Conservation (phyloP, 768 basidiomycete genomes). For the Tulasnella sp. region DNA sequence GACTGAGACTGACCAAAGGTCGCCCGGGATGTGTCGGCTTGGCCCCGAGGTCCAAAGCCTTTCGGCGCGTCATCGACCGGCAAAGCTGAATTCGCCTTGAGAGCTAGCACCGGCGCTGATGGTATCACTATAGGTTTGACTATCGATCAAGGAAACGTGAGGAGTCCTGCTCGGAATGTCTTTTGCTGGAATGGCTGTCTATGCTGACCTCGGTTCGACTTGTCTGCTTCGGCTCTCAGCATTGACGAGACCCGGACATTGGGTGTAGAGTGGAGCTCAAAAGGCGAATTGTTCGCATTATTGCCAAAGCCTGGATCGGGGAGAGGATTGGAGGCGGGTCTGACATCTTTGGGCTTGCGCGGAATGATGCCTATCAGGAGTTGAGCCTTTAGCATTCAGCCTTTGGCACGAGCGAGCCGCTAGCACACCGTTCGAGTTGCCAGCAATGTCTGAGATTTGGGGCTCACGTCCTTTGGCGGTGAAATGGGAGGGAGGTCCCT, state of each 20-base stretch:
- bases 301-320: neutral
- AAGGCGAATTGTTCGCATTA: too few relatives aligned
- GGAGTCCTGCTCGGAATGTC: neutral
- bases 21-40: neutral
- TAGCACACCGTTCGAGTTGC: neutral
- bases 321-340: neutral
- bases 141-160: neutral
- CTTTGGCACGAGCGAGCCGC: neutral
- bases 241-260: neutral
- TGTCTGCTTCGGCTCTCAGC: neutral
- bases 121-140: neutral
- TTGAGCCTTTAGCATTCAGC: neutral
- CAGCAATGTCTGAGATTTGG: neutral
- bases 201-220: neutral
- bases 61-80: neutral
- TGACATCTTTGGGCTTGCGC: neutral
- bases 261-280: too few relatives aligned
- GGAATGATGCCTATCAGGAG: neutral
- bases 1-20: neutral
- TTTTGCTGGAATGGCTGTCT: neutral
- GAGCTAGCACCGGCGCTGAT: neutral
- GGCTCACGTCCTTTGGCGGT: neutral
- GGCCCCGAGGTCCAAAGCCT: neutral
- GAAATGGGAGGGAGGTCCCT: neutral
- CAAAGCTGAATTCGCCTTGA: neutral